Base-by-base conservation (phyloP, 2,329 filamentous ascomycete genomes). In the Sarocladiaceae sp. region DNA sequence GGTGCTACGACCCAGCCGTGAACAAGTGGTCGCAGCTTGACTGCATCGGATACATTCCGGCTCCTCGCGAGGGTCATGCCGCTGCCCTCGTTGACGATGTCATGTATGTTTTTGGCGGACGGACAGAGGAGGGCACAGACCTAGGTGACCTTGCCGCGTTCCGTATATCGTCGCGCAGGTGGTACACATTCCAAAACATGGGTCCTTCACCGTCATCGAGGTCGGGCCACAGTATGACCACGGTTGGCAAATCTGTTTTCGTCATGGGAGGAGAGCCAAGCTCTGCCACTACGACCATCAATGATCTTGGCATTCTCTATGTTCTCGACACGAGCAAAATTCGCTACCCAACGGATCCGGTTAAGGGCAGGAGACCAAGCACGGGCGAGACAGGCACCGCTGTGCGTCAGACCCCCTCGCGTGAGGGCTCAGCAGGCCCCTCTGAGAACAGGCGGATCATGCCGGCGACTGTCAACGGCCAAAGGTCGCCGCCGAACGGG, bases 171-270 rank as follows among this genome's bases (percentile, higher is more conserved):
- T 91, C 91, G 11, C 85, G 90, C 58, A 83, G 94, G 54, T 99
- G 94, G 94, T 99, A 97, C 68, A 99, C 94, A 31, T 99, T 99
- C 71, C 94, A 99, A 65, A 99, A 99, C 65, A 99, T 99, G 94
- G 94, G 94, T 0, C 92, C 92, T 3, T 95, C 92, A 1, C 94
- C 94, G 0, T 97, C 92, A 3, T 86, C 94, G 28, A 82, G 94
- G 55, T 97, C 93, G 15, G 94, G 94, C 1, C 94, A 99, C 68
- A 97, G 91, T 68, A 97, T 99, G 94, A 97, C 94, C 2, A 86
- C 91, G 2, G 90, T 93, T 56, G 90, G 90, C 26, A 97, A 96
- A 68, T 88, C 92, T 54, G 86, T 99, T 56, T 86, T 97, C 46
- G 90, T 97, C 36, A 77, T 97, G 28, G 95, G 90, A 33, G 94